phyloP scores from a whole-genome alignment of 345 rosid genomes.

The Erucastrum elatum region DNA sequence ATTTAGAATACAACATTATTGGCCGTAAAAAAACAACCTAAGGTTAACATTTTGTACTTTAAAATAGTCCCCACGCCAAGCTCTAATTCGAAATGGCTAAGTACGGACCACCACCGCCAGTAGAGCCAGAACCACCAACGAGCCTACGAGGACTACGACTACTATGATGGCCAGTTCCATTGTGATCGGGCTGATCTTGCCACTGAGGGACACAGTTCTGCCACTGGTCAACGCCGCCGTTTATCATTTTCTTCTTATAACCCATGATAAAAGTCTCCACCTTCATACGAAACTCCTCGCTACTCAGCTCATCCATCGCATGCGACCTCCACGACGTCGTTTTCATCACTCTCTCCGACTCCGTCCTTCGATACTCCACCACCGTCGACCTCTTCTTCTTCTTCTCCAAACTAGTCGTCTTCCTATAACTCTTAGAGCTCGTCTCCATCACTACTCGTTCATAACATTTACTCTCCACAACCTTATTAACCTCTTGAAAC shows the following conservation, averaged over 20 bases:
- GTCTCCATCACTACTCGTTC: conserved; percentile 4
- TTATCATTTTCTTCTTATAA: conserved; percentile 15
- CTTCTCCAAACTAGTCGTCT: conserved; percentile 27
- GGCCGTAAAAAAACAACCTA: not conserved
- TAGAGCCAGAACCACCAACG: conserved; percentile 23
- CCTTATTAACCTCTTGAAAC: conserved; percentile 1
- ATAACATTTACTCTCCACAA: not conserved
- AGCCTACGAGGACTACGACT: conserved; percentile 9
- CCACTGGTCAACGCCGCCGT: conserved; percentile 1
- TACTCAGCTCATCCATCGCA: conserved; percentile 39
- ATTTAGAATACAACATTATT: not conserved
- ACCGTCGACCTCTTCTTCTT: not conserved
- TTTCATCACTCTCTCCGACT: conserved; percentile 20
- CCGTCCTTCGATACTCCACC: conserved; percentile 28
- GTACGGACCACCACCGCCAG: conserved; percentile 9
- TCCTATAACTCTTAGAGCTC: conserved; percentile 13
- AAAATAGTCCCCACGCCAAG: not conserved
- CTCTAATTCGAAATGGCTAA: conserved; percentile 33
- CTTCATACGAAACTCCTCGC: conserved; percentile 37
- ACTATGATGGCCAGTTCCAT: conserved; percentile 4
- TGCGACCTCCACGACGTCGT: conserved; percentile 22
- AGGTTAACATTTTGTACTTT: not conserved
- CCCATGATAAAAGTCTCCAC: conserved; percentile 40
- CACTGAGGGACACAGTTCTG: not conserved
- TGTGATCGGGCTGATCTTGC: not conserved